These are phyloP conservation scores for Botrytis squamosa DNA, from an alignment of 2,329 filamentous ascomycete species.

Conservation along the genomic window DNA sequence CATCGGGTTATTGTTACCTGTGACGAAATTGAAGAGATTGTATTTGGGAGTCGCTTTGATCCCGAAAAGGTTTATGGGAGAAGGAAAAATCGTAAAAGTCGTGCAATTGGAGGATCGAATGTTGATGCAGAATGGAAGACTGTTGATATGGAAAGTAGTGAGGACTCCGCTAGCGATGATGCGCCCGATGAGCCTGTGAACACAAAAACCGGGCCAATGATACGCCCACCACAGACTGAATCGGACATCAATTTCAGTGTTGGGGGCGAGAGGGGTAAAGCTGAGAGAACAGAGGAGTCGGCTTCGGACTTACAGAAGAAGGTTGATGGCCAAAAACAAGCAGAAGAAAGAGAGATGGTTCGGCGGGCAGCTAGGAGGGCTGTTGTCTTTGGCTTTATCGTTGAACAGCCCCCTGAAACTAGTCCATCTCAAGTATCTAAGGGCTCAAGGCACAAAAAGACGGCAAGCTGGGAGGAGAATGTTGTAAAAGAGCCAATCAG, in stretches of 20 bases:
- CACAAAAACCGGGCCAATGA: conserved; percentile 11
- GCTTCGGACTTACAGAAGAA: conserved; percentile 51
- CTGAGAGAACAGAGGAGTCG: conserved; percentile 52
- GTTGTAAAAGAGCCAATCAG: neutral
- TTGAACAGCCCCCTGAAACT: neutral
- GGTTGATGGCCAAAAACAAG: conserved; percentile 29
- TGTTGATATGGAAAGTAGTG: conserved; percentile 50
- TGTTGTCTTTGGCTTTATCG: conserved; percentile 28
- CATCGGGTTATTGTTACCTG: conserved; percentile 50
- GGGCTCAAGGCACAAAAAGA: conserved; percentile 15
- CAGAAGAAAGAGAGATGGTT: conserved; percentile 28
- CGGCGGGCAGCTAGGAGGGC: conserved; percentile 27
- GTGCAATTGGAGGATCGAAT: conserved; percentile 38
- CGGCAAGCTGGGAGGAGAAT: conserved; percentile 2
- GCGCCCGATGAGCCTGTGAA: neutral
- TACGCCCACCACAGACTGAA: conserved; percentile 20
- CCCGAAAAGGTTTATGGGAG: conserved; percentile 47
- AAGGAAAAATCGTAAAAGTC: conserved; percentile 46
- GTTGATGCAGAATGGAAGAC: conserved; percentile 44
- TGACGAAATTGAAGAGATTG: conserved; percentile 48
- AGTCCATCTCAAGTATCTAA: conserved; percentile 3
- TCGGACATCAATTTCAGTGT: conserved; percentile 52
- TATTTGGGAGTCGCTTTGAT: conserved; percentile 50
- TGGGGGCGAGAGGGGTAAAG: conserved; percentile 54
- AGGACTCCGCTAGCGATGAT: conserved; percentile 15